Evolutionary conservation across 1,284 basidiomycete genomes (phyloP), one percentile per base, ranked within the genome.

Genomic region (Ceratobasidium sp.): DNA sequence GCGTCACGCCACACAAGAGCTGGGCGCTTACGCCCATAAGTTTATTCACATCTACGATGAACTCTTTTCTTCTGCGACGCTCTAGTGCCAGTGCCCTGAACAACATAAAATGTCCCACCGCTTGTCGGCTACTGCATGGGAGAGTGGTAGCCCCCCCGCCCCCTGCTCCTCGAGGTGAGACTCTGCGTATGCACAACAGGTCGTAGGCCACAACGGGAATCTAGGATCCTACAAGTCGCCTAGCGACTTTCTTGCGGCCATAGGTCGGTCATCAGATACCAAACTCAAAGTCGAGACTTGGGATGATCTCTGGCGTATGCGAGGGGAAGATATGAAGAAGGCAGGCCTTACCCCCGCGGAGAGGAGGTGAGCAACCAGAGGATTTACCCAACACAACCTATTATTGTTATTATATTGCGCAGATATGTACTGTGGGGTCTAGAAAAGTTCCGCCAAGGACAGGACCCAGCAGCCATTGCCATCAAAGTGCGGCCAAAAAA

Each of bases 401-500:
- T n/a, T n/a, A n/a, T n/a, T n/a, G n/a, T 29, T 43, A 58, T 22
- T 39, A 19, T 43, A 62, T 48, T 37, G 54, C 34, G 22, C 9
- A 79, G 78, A 48, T 81, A 79, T 75, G 76, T 82, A 46, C 74
- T 82, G 13, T 82, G 81, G 81, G 78, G 79, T 13, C 75, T 81
- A 34, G 81, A 82, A 51, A 81, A 81, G 76, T 81, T 78, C 73
- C 77, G 81, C 31, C 79, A 80, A 63, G 81, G 81, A 27, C 74
- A 74, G 5, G 74, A 79, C 19, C 81, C 81, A 16, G 73, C 74
- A 2, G 66, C 71, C 22, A 81, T 81, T 76, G 79, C 79, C 24
- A 77, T 78, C 22, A 78, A 79, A 43, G 76, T 77, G n/a, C 81
- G 81, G 76, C 80, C 80, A 13, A 81, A 81, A 77, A 82, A 82